Evolutionary conservation across 106 monocot genomes (phyloP).

Genomic region (Platanthera guangdongensis): DNA sequence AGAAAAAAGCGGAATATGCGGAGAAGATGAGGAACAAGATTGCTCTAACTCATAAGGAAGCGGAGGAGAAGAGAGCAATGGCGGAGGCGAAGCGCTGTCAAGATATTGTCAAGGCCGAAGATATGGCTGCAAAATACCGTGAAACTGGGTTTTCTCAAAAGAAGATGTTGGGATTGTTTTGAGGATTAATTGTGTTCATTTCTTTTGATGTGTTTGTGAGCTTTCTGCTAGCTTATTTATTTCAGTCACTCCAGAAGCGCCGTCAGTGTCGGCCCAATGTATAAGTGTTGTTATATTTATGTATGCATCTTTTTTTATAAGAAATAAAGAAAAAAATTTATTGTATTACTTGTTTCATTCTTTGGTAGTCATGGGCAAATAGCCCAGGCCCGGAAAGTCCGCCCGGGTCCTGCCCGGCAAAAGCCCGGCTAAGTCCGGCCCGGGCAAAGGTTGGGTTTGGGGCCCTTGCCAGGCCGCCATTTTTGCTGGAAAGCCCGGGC

Average conservation of each 20-base stretch:
- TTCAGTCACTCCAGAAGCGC: background rate
- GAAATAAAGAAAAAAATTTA: background rate
- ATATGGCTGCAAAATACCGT: constrained; percentile 30
- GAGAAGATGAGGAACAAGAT: constrained; percentile 32
- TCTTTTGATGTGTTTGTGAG: background rate
- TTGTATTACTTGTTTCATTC: background rate
- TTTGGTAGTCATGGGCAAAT: no score
- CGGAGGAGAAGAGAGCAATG: constrained; percentile 44
- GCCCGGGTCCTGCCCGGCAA: no score
- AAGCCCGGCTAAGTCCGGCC: no score
- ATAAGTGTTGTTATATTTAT: background rate
- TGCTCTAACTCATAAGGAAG: constrained; percentile 39
- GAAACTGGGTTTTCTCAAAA: constrained; percentile 14
- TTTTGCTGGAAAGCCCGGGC: no score
- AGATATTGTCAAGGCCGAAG: constrained; percentile 33
- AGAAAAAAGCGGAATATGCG: constrained; percentile 26
- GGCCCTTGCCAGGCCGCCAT: no score
- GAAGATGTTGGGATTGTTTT: constrained; percentile 1
- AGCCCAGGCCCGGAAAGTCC: no score
- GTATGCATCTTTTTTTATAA: background rate
- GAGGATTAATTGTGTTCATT: background rate
- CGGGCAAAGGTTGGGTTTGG: no score
- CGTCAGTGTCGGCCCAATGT: background rate
- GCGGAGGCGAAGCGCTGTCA: constrained; percentile 24
- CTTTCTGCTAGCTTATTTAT: background rate